These are phyloP conservation scores for Penicillium sp. DNA, from an alignment of 2,329 filamentous ascomycete species.

Conservation along the genomic window DNA sequence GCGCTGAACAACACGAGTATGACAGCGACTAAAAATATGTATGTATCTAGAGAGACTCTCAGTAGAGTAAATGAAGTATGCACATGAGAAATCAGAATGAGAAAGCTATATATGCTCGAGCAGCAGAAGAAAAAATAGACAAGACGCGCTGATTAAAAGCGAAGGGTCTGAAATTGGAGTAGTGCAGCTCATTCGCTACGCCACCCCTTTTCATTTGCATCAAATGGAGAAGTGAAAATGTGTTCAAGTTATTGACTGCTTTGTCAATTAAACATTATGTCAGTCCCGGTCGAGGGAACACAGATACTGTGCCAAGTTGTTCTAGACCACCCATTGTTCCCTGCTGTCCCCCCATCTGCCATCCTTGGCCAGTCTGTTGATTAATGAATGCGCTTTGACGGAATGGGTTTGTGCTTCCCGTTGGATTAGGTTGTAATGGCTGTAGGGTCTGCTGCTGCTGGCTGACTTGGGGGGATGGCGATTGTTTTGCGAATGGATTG, in stretches of 20 bases:
- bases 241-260: background rate
- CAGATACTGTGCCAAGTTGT: conserved; percentile 69
- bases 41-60: conserved; percentile 1
- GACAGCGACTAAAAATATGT: background rate
- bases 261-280: background rate
- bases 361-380: conserved; percentile 79
- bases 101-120: background rate
- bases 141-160: background rate
- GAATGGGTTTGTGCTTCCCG: conserved; percentile 92
- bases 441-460: conserved; percentile 30
- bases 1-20: background rate
- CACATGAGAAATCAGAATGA: conserved; percentile 4
- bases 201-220: background rate
- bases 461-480: conserved; percentile 38
- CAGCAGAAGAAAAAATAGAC: background rate
- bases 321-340: conserved; percentile 74
- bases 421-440: conserved; percentile 67
- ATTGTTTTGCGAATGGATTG: conserved; percentile 64
- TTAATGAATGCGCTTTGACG: conserved; percentile 87
- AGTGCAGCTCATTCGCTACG: background rate
- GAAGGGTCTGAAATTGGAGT: background rate
- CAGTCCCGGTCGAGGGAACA: conserved; percentile 75
- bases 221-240: background rate
- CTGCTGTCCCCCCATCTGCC: conserved; percentile 71
- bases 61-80: background rate